Evolutionary conservation across 768 basidiomycete species (phyloP), one percentile per base, ranked within the genome.

Genomic region (Tricholoma flavovirens): DNA sequence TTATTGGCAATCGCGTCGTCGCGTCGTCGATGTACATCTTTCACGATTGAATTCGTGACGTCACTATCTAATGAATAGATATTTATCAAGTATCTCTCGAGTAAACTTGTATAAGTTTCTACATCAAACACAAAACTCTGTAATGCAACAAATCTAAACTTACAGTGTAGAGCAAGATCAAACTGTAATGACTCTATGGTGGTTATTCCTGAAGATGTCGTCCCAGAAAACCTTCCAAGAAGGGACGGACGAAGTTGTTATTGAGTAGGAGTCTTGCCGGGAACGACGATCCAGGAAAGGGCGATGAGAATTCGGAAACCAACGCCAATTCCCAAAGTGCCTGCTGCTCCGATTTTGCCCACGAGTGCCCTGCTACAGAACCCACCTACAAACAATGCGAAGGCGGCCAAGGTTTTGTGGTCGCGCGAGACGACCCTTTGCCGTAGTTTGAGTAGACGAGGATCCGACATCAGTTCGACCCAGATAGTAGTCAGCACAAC

Each of bases 391-490:
- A 95, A 90, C 52, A 93, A 78, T n/a, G 80, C 67, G 33, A 71
- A 26, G 54, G 88, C 83, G 3, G 83, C 90, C 62, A 88, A 74
- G 45, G 83, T 64, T 65, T 85, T 84, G 70, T 89, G 83, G 67
- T 93, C 90, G 48, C 90, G 83, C 1, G 84, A 75, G 8, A 66
- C 67, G 58, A 88, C 77, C 51, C 71, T 71, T 50, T 78, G 73
- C 38, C 77, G 76, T 46, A 81, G 55, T 22, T 76, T 64, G 76
- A 93, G 87, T 19, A 95, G 80, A 48, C 81, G 71, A 0, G 91
- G 91, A 67, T 92, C 90, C 50, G 85, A 84, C 78, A 89, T 79
- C 49, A 94, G 81, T 63, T 94, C 92, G 61, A 91, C 90, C 90
- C 90, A 94, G 55, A 92, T 81, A 15, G 88, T 90, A 14, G 92